Base-by-base conservation (phyloP, 257 asterid genomes). In the Solanum peruvianum region DNA sequence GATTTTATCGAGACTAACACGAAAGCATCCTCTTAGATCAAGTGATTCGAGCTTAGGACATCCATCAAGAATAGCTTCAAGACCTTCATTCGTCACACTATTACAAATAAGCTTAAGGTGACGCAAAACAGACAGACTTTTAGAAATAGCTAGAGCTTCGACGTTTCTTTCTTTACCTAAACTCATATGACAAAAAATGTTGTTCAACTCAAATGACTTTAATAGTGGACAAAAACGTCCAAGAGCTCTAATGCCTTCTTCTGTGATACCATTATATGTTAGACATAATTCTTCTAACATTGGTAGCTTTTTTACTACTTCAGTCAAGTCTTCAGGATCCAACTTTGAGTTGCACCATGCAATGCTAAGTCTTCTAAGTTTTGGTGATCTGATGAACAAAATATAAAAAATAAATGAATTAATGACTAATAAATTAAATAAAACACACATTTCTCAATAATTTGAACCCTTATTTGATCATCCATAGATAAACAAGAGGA, bases 161-260 rank as follows among this genome's bases (percentile, higher is more conserved):
- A 58, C 27, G 11, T 81, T 80, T 44, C 10, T 52, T 82, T 11
- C 3, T 2, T 33, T 7, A 29, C 27, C 41, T 81, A 49, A 67
- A 16, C 8, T 69, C 14, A 25, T 67, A 82, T 11, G 70, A 67
- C 76, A 49, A 70, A 21, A 33, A 18, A 64, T n/a, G 4, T 18
- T 35, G 6, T 72, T 20, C 16, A 33, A 31, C n/a, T 35, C 85
- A 78, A 91, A 91, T 39, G 90, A 90, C 80, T 86, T 90, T 37
- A 92, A 83, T 20, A 18, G 83, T 2, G 94, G 92, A 86, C 93
- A 93, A 39, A 86, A 88, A 15, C 69, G 89, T 5, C 93, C 94
- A 44, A 91, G 49, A 16, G 83, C 77, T 88, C 90, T 88, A 66
- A 92, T 91, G 52, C 75, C 89, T 71, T 87, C 87, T 25, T 2